Percentiles rank a stretch among this genome's conserved stretches.
Evolutionary conservation across 169 alveolate genomes (phyloP).

Genomic region (Cryptosporidium sp.): DNA sequence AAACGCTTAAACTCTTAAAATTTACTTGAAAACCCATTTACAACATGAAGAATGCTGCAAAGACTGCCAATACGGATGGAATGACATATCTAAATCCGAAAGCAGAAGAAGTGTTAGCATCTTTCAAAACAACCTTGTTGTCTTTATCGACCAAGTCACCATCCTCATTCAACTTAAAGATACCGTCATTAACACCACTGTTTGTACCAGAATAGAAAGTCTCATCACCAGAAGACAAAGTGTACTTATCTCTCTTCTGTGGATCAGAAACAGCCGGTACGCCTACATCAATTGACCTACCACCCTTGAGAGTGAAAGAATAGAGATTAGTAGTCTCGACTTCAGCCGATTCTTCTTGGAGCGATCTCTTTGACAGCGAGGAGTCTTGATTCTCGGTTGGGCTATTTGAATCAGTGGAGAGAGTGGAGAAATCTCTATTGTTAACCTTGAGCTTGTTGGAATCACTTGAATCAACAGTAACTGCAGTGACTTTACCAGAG

Average conservation of each 20-base stretch:
- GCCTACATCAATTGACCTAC: neutral
- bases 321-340: no score
- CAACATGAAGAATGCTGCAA: neutral
- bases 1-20: neutral
- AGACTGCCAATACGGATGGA: neutral
- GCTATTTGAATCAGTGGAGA: neutral
- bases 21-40: no score
- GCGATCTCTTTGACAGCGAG: neutral
- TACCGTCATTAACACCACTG: neutral
- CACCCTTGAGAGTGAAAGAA: neutral
- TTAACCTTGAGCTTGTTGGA: neutral
- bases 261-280: neutral
- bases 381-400: neutral
- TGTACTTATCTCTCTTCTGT: neutral
- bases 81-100: neutral
- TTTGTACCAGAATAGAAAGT: neutral
- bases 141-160: neutral
- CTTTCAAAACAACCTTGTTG: neutral
- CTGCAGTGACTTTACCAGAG: neutral
- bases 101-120: neutral
- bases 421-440: neutral
- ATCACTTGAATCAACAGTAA: neutral
- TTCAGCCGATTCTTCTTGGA: neutral
- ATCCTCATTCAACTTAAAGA: neutral
- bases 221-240: neutral